Evolutionary conservation across 305 asterid genomes (phyloP).

Genomic region (Fraxinus dipetala): DNA sequence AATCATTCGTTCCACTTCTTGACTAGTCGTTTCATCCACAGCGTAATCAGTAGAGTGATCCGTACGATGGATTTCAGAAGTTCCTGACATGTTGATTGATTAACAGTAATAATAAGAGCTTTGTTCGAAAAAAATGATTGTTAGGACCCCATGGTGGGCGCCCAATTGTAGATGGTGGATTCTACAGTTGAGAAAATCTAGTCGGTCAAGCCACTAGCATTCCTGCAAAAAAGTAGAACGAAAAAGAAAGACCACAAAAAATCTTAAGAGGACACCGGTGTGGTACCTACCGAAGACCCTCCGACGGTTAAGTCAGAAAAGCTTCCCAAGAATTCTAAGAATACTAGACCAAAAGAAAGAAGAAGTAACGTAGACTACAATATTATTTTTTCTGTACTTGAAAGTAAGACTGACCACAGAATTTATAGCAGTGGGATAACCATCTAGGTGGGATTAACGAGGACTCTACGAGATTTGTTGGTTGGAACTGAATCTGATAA

Average conservation of each 20-base stretch:
- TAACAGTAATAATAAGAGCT: background rate
- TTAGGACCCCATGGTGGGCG: background rate
- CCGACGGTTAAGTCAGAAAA: background rate
- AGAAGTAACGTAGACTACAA: too few species aligned
- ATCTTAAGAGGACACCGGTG: background rate
- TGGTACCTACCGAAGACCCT: background rate
- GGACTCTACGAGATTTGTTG: background rate
- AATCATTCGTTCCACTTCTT: background rate
- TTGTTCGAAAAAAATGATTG: background rate
- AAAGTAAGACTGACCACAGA: background rate
- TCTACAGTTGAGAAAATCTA: background rate
- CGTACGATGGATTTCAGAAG: background rate
- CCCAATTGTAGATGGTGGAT: background rate
- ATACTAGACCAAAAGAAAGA: background rate
- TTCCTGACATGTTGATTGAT: background rate
- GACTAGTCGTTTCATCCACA: background rate
- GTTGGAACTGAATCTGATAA: background rate
- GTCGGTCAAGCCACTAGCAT: background rate
- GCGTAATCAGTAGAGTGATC: background rate
- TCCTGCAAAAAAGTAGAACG: background rate
- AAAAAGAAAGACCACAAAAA: background rate
- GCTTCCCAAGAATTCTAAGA: background rate
- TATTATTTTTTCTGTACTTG: background rate
- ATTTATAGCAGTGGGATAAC: background rate
- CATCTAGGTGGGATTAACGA: background rate